phyloP scores from a whole-genome alignment of 2,329 filamentous ascomycete species.

The Hyphodiscus sp. region DNA sequence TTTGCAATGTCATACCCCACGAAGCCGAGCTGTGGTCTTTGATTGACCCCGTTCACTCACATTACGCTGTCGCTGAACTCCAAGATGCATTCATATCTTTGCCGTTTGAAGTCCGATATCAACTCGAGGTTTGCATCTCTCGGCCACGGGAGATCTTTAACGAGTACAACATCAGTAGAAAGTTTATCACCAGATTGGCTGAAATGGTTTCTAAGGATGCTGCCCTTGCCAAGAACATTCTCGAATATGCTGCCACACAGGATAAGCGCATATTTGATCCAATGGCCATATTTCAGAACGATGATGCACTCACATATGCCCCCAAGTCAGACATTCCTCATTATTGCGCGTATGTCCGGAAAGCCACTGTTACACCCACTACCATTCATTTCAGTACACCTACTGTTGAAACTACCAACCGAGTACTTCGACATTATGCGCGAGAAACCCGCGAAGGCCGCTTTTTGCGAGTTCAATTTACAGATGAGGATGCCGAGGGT shows the following conservation, averaged over 20 bases:
- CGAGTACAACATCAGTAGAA: constrained; percentile 62
- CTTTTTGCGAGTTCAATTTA: constrained; percentile 85
- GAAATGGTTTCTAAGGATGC: constrained; percentile 38
- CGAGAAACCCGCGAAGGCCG: constrained; percentile 57
- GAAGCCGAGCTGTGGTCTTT: constrained; percentile 37
- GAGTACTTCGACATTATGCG: constrained; percentile 69
- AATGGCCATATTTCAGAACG: constrained; percentile 60
- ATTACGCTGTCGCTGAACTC: constrained; percentile 13
- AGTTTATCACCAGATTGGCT: constrained; percentile 60
- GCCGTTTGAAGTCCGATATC: constrained; percentile 72
- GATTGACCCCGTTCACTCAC: constrained; percentile 27
- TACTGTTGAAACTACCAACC: constrained; percentile 77
- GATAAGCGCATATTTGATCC: constrained; percentile 60
- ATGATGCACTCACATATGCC: constrained; percentile 41
- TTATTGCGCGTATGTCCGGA: constrained; percentile 70
- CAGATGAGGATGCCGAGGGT: constrained; percentile 64
- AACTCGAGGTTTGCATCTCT: constrained; percentile 86
- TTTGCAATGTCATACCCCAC: constrained; percentile 35
- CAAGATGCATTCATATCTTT: constrained; percentile 37
- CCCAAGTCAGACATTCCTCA: constrained; percentile 50
- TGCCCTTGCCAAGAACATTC: constrained; percentile 53
- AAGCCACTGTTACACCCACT: constrained; percentile 76
- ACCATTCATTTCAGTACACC: constrained; percentile 74
- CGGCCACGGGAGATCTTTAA: constrained; percentile 59
- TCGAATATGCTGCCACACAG: constrained; percentile 68